Evolutionary conservation across 2,329 filamentous ascomycete species (phyloP), one percentile per base, ranked within the genome.

Genomic region (Phyllosticta capitalensis): DNA sequence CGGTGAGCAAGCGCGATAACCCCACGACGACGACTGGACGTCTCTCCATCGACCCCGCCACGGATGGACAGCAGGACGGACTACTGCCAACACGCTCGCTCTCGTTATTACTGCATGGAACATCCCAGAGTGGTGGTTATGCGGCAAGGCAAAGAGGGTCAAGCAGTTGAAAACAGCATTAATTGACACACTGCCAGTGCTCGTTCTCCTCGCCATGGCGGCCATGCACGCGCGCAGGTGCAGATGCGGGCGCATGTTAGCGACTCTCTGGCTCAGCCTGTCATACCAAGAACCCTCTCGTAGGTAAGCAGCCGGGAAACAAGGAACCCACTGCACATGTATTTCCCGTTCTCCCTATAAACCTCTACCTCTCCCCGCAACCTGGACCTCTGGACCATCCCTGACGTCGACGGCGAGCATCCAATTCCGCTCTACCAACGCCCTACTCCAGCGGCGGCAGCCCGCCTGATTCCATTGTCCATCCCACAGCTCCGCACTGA

Each of bases 211-310:
- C 48, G 26, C 57, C 54, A 51, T 52, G 52, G 50, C 52, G 24
- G 24, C 24, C 24, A 55, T 59, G 58, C 58, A 59, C 24, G 57
- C 52, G 57, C 52, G 51, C 56, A 59, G 56, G 52, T 52, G 57
- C 57, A 52, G 49, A 59, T 45, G 51, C 53, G 33, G 57, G 53
- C 57, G 52, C 54, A 53, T 53, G 55, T 59, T 59, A 33, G 56
- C 56, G 51, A 59, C 56, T 51, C 24, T 26, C 24, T 26, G 38
- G 28, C 26, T 22, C 53, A 52, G 58, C 58, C 58, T 59, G 58
- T 59, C 52, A 59, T 55, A 59, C 58, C 52, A 52, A 48, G 50
- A 58, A 50, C 52, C 4, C 56, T 38, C 57, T 28, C 19, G 33
- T 55, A 52, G 58, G 14, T 45, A 17, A 45, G 38, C 38, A 45